phyloP scores from a whole-genome alignment of 495 filamentous ascomycete species.

The Lepidopterella palustris region DNA sequence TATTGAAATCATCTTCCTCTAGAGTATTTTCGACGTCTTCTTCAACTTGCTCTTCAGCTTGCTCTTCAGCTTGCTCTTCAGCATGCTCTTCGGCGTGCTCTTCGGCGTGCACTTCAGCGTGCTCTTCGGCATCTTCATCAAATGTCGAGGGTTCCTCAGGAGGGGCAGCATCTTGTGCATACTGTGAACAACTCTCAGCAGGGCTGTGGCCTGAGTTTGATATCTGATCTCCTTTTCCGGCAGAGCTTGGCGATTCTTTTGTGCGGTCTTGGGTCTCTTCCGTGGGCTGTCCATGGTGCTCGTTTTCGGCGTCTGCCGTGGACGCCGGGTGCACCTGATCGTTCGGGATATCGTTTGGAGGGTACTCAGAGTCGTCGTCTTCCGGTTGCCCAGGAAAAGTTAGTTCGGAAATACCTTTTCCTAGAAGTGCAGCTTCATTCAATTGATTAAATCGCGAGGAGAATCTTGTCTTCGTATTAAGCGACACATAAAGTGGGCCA shows the following conservation, averaged over 20 bases:
- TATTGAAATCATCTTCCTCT: no score
- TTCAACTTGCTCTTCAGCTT: neutral
- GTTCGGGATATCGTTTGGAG: neutral
- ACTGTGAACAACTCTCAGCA: no score
- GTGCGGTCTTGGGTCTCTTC: neutral
- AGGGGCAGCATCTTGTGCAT: no score
- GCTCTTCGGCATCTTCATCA: neutral
- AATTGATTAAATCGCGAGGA: slow-evolving; percentile 43
- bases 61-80: no score
- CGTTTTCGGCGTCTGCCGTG: neutral
- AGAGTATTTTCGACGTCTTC: neutral
- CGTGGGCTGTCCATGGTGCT: neutral
- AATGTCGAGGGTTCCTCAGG: neutral
- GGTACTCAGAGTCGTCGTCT: slow-evolving; percentile 3
- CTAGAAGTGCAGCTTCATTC: slow-evolving; percentile 45
- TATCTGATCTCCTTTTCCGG: no score
- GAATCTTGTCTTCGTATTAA: slow-evolving; percentile 48
- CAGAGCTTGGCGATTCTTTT: neutral
- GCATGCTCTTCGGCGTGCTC: neutral
- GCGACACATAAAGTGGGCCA: slow-evolving; percentile 51
- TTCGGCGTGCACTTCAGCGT: neutral
- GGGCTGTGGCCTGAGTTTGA: no score
- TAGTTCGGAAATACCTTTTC: slow-evolving; percentile 54
- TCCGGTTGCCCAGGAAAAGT: slow-evolving; percentile 31
- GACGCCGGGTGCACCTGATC: neutral